Conservation (phyloP, 228 moss, liverwort and hornwort species). For the Sphagnum magellanicum region DNA sequence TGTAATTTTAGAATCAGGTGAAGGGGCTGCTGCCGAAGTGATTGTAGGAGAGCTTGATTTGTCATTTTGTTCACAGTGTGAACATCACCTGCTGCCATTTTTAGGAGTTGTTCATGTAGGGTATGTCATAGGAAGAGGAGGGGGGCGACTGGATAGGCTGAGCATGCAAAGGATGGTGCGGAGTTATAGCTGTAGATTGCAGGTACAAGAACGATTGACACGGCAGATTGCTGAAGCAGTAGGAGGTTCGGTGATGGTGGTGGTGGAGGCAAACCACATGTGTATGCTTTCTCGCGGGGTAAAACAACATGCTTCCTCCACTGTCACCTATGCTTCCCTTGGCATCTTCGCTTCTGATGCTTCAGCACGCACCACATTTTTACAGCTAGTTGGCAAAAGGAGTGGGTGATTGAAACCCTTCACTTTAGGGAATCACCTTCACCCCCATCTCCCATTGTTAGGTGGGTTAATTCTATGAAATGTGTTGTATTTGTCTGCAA, state of each 20-base stretch:
- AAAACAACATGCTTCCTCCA: slow-evolving; percentile 64
- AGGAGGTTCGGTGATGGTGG: slow-evolving; percentile 73
- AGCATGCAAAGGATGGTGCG: slow-evolving; percentile 63
- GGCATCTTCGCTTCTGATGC: slow-evolving; percentile 64
- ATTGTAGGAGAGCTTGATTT: slow-evolving; percentile 57
- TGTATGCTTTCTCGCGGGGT: slow-evolving; percentile 96
- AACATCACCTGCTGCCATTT: slow-evolving; percentile 92
- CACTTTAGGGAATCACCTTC: no score
- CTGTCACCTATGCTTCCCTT: slow-evolving; percentile 75
- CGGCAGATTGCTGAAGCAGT: slow-evolving; percentile 78
- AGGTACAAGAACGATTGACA: slow-evolving; percentile 92
- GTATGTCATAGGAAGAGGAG: slow-evolving; percentile 25
- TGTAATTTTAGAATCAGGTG: slow-evolving; percentile 12
- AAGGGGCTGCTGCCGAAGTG: slow-evolving; percentile 24
- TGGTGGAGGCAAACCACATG: slow-evolving; percentile 94
- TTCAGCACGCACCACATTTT: slow-evolving; percentile 49
- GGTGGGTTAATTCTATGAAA: no score
- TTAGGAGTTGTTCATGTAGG: slow-evolving; percentile 76
- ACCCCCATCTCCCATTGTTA: no score
- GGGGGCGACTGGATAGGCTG: slow-evolving; percentile 50
- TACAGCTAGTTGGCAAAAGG: slow-evolving; percentile 55
- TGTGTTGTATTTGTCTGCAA: no score
- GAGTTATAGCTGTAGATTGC: slow-evolving; percentile 80
- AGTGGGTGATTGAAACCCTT: slow-evolving; percentile 5
- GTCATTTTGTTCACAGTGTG: slow-evolving; percentile 79